Evolutionary conservation across 805 yeast species (phyloP), one percentile per base, ranked within the genome.

Genomic region (Saccharomycopsis microspora): DNA sequence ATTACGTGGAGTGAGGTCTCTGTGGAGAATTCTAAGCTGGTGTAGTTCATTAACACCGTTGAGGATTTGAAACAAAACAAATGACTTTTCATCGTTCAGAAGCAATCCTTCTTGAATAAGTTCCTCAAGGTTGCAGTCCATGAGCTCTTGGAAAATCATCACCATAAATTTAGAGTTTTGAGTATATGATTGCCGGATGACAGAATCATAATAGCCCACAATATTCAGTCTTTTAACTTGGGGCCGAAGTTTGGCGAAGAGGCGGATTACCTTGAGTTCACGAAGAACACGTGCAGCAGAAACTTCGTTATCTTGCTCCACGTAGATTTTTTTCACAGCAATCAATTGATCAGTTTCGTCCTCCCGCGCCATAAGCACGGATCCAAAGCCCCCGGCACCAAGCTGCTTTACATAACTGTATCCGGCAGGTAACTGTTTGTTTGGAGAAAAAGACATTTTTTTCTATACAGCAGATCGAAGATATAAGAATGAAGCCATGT

Each of bases 1-100:
- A 61, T 86, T 86, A 57, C 85, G 95, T 0, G 95, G 96, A 58
- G 87, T 87, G 47, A 86, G 65, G 59, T 86, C 96, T 56, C 95
- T 85, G 59, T 86, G 96, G 28, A 87, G 31, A 29, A 45, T 45
- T 8, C 37, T 41, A 31, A 45, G 32, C 28, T 45, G 43, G 29
- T 45, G 48, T 5, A 45, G 36, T 8, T 29, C 41, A 29, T 41
- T 19, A 28, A 45, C 33, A 3, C 48, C 48, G 32, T 45, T 45
- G 7, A 41, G 30, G 19, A 45, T 34, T 34, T 45, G 44, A 19
- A n/a, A 8, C 27, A 42, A 30, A 7, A 42, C 11, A 10, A 39
- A 30, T 32, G 40, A 11, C 31, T 11, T n/a, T 33, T 11, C n/a
- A 11, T 11, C n/a, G 5, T 40, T 11, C 40, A 27, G 11, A 6